Evolutionary conservation across 202 grass and related monocot species (phyloP), one percentile per base, ranked within the genome.

Genomic region (Cymbopogon flexuosus): DNA sequence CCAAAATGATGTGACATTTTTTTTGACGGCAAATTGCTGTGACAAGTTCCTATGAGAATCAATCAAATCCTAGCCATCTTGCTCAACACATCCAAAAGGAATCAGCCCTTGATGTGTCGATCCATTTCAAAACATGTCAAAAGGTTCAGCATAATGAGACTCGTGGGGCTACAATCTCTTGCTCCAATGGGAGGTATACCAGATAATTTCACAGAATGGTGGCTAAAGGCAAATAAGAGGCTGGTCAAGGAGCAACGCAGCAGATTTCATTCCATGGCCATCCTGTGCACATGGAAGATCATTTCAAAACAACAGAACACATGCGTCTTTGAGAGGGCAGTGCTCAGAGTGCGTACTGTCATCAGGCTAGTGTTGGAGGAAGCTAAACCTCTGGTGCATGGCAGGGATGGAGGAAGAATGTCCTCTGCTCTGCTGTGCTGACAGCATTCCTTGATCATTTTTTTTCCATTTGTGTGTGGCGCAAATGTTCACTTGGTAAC

Each of bases 21-120:
- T 27, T 27, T 27, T 27, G 27, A 27, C 27, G 27, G 27, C 27
- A 27, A 27, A 27, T 27, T 27, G 57, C 5, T 80, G 56, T 65
- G 45, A 56, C 15, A 75, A 69, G 42, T 65, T 58, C 27, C 27
- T 71, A 65, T 18, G 14, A 61, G 21, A 77, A 88, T 70, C 9
- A 27, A 36, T 18, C 70, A 72, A 77, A 7, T 76, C 71, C 56
- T 71, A 65, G 1, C 2, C 29, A 39, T 64, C 36, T 70, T 58
- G 70, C 2, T 40, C 23, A 66, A 46, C n/a, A 21, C 27, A 65
- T 65, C 36, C 41, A 81, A 74, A 62, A 75, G 2, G 9, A 63
- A 78, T 66, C 39, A 46, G 29, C 27, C 52, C 40, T 47, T 72
- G 37, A 69, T 29, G 7, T n/a, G 23, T 45, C 62, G 79, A 54